These are phyloP conservation scores for Posidonia oceanica DNA, from an alignment of 116 monocot genomes.

Conservation along the genomic window DNA sequence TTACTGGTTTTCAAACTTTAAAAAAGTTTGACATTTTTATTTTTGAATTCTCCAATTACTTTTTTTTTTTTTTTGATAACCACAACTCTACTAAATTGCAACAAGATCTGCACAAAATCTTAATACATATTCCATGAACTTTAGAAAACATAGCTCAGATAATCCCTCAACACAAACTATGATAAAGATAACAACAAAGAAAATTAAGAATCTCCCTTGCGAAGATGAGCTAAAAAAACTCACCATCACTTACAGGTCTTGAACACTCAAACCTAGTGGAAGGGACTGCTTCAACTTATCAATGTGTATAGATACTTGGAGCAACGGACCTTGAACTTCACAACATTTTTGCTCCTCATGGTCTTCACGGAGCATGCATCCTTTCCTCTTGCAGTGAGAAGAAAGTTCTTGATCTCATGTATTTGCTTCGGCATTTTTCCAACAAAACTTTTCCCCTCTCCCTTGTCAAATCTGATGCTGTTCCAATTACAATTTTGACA, in stretches of 20 bases:
- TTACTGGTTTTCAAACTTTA: too few relatives aligned
- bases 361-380: conserved; percentile 21
- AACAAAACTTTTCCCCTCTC: background rate
- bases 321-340: conserved; percentile 23
- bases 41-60: too few relatives aligned
- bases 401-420: conserved; percentile 22
- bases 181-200: too few relatives aligned
- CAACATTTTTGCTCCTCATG: conserved; percentile 19
- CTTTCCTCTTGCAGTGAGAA: conserved; percentile 21
- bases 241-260: background rate
- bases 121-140: too few relatives aligned
- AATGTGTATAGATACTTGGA: conserved; percentile 19
- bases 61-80: too few relatives aligned
- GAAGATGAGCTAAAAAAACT: background rate
- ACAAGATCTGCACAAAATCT: too few relatives aligned
- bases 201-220: background rate
- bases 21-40: too few relatives aligned
- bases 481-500: too few relatives aligned
- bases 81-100: too few relatives aligned
- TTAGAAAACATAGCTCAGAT: too few relatives aligned
- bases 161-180: too few relatives aligned
- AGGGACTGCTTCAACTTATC: conserved; percentile 18
- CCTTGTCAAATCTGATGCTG: background rate
- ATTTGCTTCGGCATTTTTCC: conserved; percentile 18
- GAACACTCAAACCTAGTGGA: conserved; percentile 9